A percentile compares a stretch with the other conserved stretches of the same genome.
Conservation (phyloP, 805 yeast species). For the Jamesozyma spencerorum region DNA sequence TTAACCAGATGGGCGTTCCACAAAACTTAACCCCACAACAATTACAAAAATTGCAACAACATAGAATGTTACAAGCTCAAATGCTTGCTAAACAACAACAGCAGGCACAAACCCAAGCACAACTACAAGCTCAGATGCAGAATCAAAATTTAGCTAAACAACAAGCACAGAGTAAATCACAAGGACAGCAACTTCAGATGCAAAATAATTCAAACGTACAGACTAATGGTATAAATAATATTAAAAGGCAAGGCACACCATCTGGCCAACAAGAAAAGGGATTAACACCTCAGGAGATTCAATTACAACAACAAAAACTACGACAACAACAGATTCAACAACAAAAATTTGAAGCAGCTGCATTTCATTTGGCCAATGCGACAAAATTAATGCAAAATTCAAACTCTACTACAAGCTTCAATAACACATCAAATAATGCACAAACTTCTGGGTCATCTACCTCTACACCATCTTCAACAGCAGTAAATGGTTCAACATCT, state of each 20-base stretch:
- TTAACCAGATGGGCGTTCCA: slow-evolving; percentile 16
- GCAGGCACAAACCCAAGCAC: slow-evolving; percentile 9
- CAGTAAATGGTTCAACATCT: slow-evolving; percentile 1
- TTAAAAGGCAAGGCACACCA: background rate
- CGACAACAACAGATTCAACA: slow-evolving; percentile 30
- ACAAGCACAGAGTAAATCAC: slow-evolving; percentile 1
- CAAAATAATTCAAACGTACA: background rate
- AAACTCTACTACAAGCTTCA: background rate
- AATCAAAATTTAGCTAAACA: slow-evolving; percentile 7
- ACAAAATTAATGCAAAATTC: slow-evolving; percentile 24
- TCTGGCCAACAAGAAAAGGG: slow-evolving; percentile 14
- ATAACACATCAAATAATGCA: background rate
- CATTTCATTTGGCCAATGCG: slow-evolving; percentile 26
- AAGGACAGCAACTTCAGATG: background rate
- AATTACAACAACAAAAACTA: slow-evolving; percentile 27
- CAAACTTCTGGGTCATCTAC: background rate
- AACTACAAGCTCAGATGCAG: slow-evolving; percentile 11
- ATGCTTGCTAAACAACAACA: slow-evolving; percentile 10
- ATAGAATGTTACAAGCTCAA: slow-evolving; percentile 17
- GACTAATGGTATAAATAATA: background rate
- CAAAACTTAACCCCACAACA: slow-evolving; percentile 20
- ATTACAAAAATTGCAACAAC: slow-evolving; percentile 20
- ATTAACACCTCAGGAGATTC: slow-evolving; percentile 29
- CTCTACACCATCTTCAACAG: no score
- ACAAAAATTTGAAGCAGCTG: slow-evolving; percentile 28